Conservation (phyloP, 441 rosid species). For the Populus trichocarpa region DNA sequence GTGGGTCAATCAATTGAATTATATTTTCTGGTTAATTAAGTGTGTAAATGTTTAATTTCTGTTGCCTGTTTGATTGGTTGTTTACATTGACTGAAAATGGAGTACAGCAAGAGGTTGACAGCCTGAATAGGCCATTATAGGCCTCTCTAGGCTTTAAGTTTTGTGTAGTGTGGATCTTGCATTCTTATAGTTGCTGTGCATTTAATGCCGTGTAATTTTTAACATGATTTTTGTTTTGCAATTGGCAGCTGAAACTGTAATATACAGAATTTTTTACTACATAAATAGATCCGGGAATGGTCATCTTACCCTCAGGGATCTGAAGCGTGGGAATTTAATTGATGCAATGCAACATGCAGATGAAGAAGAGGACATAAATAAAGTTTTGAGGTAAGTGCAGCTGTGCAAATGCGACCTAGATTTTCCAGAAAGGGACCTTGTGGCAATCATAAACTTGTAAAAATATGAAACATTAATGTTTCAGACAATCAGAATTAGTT, state of each 20-base stretch:
- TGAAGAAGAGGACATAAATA: conserved; percentile 98
- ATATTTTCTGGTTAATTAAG: background rate
- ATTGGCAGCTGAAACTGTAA: conserved; percentile 94
- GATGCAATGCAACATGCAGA: conserved; percentile 92
- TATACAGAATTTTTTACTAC: conserved; percentile 94
- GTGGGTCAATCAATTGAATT: background rate
- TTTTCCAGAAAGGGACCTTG: background rate
- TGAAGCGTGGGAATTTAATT: conserved; percentile 81
- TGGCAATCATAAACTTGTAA: background rate
- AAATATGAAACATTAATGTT: background rate
- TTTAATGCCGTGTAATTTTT: background rate
- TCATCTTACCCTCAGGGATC: conserved; percentile 80
- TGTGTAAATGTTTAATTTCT: background rate
- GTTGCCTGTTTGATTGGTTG: background rate
- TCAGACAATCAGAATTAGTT: background rate
- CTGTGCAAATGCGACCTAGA: conserved; percentile 4
- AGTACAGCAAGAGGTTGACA: background rate
- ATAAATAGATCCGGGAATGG: conserved; percentile 90
- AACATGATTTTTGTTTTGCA: conserved; percentile 19
- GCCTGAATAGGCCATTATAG: background rate
- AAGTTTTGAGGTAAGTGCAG: conserved; percentile 76
- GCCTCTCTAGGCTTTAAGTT: background rate
- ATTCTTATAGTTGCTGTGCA: background rate
- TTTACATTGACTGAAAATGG: background rate
- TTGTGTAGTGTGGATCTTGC: conserved; percentile 5